phyloP scores from a whole-genome alignment of 805 yeast species.

The Monosporozyma siamensis region DNA sequence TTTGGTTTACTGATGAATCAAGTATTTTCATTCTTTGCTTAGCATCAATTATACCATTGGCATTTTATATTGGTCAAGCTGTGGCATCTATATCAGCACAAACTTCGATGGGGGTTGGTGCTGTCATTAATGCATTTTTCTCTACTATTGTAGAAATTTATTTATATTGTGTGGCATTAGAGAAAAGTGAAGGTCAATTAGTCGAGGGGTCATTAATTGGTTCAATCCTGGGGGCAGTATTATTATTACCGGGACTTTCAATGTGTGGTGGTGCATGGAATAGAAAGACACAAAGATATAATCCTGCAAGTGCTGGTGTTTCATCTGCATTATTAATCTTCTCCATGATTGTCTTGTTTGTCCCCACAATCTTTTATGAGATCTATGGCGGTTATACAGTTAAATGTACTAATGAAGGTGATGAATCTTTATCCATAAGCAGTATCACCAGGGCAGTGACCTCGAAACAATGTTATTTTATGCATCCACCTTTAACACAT shows the following conservation, averaged over 20 bases:
- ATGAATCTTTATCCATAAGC: conserved; percentile 14
- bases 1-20: conserved; percentile 44
- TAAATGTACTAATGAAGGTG: conserved; percentile 39
- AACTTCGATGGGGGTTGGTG: conserved; percentile 98
- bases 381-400: conserved; percentile 83
- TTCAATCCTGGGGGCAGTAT: conserved; percentile 83
- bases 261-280: conserved; percentile 97
- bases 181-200: conserved; percentile 73
- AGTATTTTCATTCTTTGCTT: conserved; percentile 67
- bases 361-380: conserved; percentile 84
- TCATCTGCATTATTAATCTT: conserved; percentile 90
- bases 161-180: conserved; percentile 82
- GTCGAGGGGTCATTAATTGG: conserved; percentile 97
- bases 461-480: conserved; percentile 51
- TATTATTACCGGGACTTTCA: conserved; percentile 84
- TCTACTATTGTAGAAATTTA: conserved; percentile 92
- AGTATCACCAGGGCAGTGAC: conserved; percentile 38
- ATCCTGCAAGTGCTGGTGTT: conserved; percentile 94
- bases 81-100: conserved; percentile 99
- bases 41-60: conserved; percentile 82
- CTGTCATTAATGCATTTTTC: conserved; percentile 94
- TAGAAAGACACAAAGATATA: conserved; percentile 88
- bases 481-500: conserved; percentile 64
- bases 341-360: conserved; percentile 83
- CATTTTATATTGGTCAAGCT: conserved; percentile 96